Base-by-base conservation (phyloP, 106 monocot genomes). In the Gastrodia elata region DNA sequence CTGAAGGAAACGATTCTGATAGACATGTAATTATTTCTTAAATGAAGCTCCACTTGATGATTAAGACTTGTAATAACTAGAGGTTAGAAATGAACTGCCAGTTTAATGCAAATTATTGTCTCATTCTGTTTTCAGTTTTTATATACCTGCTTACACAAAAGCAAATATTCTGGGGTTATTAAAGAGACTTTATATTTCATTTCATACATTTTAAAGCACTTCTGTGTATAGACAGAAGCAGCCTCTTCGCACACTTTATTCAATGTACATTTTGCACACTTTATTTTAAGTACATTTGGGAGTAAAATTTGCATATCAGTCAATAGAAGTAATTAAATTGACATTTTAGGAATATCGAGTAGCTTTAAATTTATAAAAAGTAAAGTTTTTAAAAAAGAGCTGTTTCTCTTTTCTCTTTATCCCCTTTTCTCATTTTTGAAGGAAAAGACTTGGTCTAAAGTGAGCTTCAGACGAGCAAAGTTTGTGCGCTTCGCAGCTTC, bases 391-490 rank as follows among this genome's bases (percentile, higher is more conserved):
- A 7, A 33, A 13, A 64, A 22, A 33, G 26, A 13, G 15, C 16
- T 64, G 14, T 64, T 64, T 15, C 26, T 64, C 26, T 15, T 64
- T 64, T 7, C 3, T 67, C 67, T 67, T 67, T 67, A 67, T 67
- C 38, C 37, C 67, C 38, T 38, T 37, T 67, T 22, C 13, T 61
- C 30, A 15, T 7, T 25, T 7, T 57, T 26, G n/a, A n/a, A 57
- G 25, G 26, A 57, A 6, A 57, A 25, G 57, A 57, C 24, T 57
- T 6, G 57, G 57, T 25, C 57, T 57, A 57, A 57, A 57, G 57
- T n/a, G n/a, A n/a, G n/a, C n/a, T n/a, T n/a, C n/a, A n/a, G n/a
- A n/a, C n/a, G n/a, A n/a, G n/a, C n/a, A n/a, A n/a, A n/a, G n/a
- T n/a, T n/a, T n/a, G n/a, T n/a, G n/a, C n/a, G n/a, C n/a, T n/a